Evolutionary conservation across 352 stramenopile species (phyloP).

Genomic region (Globisporangium splendens): DNA sequence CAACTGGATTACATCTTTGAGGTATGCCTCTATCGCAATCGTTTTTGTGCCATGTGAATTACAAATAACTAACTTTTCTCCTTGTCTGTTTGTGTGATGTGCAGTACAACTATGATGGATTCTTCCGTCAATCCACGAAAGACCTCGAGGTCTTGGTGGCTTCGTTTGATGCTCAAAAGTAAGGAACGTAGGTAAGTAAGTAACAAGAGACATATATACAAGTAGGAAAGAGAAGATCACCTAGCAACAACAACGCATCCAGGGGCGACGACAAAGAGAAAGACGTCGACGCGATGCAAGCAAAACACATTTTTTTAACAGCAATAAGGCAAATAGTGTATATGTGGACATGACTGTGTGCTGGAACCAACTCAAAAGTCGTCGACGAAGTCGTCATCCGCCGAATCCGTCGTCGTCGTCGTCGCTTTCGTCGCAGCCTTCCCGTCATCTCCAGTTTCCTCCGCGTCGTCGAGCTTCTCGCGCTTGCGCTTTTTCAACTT

Average conservation of each 20-base stretch:
- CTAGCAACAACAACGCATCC: not conserved
- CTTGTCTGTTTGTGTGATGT: conserved; percentile 10
- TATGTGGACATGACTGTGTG: not conserved
- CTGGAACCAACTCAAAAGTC: conserved; percentile 32
- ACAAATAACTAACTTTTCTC: no score
- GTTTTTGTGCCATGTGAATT: no score
- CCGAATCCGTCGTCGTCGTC: conserved; percentile 10
- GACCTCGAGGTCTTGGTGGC: conserved; percentile 63
- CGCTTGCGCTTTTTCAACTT: conserved; percentile 59
- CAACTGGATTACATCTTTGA: conserved; percentile 90
- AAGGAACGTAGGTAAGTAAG: conserved; percentile 11
- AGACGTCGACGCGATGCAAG: not conserved
- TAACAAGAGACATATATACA: not conserved
- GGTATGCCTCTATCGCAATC: conserved; percentile 29
- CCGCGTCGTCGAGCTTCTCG: conserved; percentile 13
- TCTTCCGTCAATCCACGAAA: conserved; percentile 75
- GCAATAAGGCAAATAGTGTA: no score
- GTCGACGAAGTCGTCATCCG: conserved; percentile 53
- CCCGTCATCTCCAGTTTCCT: conserved; percentile 13
- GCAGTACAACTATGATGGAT: conserved; percentile 84
- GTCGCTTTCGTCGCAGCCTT: conserved; percentile 2
- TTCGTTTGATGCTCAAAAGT: conserved; percentile 45
- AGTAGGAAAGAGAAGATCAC: not conserved
- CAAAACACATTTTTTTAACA: not conserved
- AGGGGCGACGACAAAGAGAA: not conserved